Conservation (phyloP, 2,329 filamentous ascomycete species). For the Trichoderma sp. region DNA sequence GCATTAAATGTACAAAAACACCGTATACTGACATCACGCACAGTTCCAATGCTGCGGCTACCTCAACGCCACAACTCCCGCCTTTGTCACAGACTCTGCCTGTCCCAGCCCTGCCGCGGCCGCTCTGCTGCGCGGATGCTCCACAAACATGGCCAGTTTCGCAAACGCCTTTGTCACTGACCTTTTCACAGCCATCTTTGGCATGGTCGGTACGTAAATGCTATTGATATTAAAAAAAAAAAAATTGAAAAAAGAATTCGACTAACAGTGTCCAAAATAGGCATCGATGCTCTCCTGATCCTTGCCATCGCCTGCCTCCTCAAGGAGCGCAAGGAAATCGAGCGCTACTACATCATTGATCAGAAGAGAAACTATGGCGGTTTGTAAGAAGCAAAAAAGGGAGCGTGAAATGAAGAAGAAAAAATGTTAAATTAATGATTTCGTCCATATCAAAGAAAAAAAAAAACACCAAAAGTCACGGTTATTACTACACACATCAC, state of each 20-base stretch:
- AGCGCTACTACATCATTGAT: conserved; percentile 78
- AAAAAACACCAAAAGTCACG: neutral
- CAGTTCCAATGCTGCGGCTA: conserved; percentile 83
- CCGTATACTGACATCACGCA: neutral
- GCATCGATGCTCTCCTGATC: conserved; percentile 67
- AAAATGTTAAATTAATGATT: neutral
- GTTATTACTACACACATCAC: neutral
- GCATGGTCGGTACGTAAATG: conserved; percentile 63
- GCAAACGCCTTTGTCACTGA: conserved; percentile 71
- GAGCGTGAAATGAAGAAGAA: neutral
- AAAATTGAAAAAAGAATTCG: too few species aligned
- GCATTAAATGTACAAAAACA: neutral
- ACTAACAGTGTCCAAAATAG: conserved; percentile 34
- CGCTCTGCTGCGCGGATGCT: conserved; percentile 69
- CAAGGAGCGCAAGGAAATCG: conserved; percentile 78
- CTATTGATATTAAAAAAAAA: too few species aligned
- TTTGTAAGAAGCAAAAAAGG: conserved; percentile 39
- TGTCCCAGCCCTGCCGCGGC: conserved; percentile 73
- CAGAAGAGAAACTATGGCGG: conserved; percentile 67
- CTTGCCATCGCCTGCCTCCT: conserved; percentile 73
- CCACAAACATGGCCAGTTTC: conserved; percentile 66
- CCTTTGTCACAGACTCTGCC: conserved; percentile 67
- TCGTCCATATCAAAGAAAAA: neutral
- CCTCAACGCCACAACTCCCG: conserved; percentile 68
- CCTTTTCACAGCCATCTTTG: conserved; percentile 79